A percentile compares a stretch with the other conserved stretches of the same genome.
Conservation (phyloP, 2,329 filamentous ascomycete genomes). For the Aspergillus novofumigatus region DNA sequence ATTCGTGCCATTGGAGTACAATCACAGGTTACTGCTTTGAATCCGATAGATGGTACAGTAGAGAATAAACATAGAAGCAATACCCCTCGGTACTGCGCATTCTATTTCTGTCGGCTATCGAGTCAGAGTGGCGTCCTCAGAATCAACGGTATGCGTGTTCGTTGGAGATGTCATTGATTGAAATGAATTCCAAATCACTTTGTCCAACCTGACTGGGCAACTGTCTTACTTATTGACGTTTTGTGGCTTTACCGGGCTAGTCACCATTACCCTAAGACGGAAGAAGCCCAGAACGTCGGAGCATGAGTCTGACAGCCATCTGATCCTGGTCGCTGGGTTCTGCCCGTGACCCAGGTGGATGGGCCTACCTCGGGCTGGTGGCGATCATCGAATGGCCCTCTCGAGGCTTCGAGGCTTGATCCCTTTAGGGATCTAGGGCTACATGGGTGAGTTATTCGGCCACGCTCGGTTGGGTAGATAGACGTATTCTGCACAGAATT, state of each 20-base stretch:
- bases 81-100: neutral
- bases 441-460: neutral
- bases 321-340: conserved; percentile 18
- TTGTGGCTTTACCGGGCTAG: conserved; percentile 1
- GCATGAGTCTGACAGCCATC: conserved; percentile 14
- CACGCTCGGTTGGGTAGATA: neutral
- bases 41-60: neutral
- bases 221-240: neutral
- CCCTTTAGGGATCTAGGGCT: neutral
- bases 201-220: neutral
- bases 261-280: conserved; percentile 3
- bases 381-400: conserved; percentile 11
- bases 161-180: conserved; percentile 12
- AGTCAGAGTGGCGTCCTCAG: conserved; percentile 2
- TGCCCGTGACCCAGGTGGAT: conserved; percentile 16
- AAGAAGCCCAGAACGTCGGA: conserved; percentile 15
- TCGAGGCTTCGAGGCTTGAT: conserved; percentile 11
- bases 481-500: neutral
- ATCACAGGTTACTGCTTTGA: neutral
- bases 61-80: neutral
- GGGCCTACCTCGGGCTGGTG: conserved; percentile 11
- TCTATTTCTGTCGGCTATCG: conserved; percentile 5
- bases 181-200: conserved; percentile 17
- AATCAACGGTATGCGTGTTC: conserved; percentile 6
- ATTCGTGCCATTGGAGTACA: neutral